A percentile compares a stretch with the other conserved stretches of the same genome.
Evolutionary conservation across 768 basidiomycete genomes (phyloP).

Genomic region (Auricularia cornea): DNA sequence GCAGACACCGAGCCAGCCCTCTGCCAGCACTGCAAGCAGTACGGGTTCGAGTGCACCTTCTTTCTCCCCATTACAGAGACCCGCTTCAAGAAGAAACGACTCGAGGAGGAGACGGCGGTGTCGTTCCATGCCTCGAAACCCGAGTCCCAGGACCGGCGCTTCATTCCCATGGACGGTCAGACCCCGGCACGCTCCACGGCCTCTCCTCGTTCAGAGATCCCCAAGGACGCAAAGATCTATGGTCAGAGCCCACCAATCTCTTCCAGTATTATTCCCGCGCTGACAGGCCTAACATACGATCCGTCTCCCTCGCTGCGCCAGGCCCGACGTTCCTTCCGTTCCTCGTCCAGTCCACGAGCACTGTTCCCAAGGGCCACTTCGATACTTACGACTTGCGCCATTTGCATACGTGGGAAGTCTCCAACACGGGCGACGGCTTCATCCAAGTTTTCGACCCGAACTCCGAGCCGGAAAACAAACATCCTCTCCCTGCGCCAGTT

Average conservation of each 20-base stretch:
- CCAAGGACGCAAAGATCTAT: conserved; percentile 51
- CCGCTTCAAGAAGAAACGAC: conserved; percentile 92
- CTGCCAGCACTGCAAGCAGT: conserved; percentile 94
- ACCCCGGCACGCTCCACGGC: conserved; percentile 23
- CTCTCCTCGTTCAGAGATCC: conserved; percentile 41
- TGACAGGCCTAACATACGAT: background rate
- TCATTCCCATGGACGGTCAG: background rate
- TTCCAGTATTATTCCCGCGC: no score
- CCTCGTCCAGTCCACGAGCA: conserved; percentile 81
- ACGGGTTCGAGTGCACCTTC: conserved; percentile 90
- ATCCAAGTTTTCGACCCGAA: conserved; percentile 69
- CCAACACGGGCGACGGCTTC: conserved; percentile 76
- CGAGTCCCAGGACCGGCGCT: background rate
- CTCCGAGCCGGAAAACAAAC: conserved; percentile 38
- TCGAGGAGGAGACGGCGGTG: conserved; percentile 54
- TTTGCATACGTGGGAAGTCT: conserved; percentile 82
- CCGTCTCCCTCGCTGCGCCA: conserved; percentile 20
- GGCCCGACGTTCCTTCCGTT: conserved; percentile 85
- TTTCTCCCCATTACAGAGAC: conserved; percentile 98
- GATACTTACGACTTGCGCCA: conserved; percentile 86
- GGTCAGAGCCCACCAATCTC: conserved; percentile 20
- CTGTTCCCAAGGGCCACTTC: conserved; percentile 76
- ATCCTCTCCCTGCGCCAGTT: conserved; percentile 50
- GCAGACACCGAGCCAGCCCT: conserved; percentile 65
- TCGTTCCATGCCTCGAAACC: background rate